A percentile compares a stretch with the other conserved stretches of the same genome.
These are phyloP conservation scores for Flaveria floridana DNA, from an alignment of 140 eudicot species.

Conservation along the genomic window DNA sequence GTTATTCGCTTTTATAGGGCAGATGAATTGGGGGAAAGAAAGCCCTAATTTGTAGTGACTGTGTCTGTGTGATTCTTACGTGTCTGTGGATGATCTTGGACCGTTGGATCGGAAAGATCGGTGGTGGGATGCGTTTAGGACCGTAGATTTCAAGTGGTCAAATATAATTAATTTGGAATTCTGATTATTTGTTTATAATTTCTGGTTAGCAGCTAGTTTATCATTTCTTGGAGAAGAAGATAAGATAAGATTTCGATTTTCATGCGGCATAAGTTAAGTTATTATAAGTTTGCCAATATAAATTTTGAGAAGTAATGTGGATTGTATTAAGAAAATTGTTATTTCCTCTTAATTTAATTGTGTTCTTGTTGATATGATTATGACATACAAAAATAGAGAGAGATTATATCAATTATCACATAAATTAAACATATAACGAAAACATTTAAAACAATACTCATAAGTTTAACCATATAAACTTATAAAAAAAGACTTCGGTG, in stretches of 20 bases:
- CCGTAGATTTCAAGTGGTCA: conserved; percentile 26
- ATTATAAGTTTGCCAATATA: too few species aligned
- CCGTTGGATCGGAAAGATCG: conserved; percentile 25
- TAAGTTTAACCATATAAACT: too few species aligned
- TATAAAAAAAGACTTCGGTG: too few species aligned
- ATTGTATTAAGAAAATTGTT: background rate
- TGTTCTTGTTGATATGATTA: too few species aligned
- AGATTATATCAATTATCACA: too few species aligned
- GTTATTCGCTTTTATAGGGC: conserved; percentile 25
- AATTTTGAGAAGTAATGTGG: too few species aligned
- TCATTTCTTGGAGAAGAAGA: conserved; percentile 23
- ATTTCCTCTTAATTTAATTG: too few species aligned
- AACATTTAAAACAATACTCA: too few species aligned
- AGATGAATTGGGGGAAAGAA: conserved; percentile 34
- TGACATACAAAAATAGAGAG: too few species aligned
- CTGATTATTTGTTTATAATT: background rate
- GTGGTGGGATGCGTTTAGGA: conserved; percentile 17
- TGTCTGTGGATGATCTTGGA: background rate
- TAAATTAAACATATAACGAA: too few species aligned
- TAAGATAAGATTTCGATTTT: background rate
- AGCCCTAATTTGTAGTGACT: conserved; percentile 39
- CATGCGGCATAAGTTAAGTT: background rate
- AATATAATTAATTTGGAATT: background rate
- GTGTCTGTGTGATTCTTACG: conserved; percentile 8
- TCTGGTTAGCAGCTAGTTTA: background rate